phyloP scores from a whole-genome alignment of 2,329 filamentous ascomycete species.

The Botrytis pseudocinerea region DNA sequence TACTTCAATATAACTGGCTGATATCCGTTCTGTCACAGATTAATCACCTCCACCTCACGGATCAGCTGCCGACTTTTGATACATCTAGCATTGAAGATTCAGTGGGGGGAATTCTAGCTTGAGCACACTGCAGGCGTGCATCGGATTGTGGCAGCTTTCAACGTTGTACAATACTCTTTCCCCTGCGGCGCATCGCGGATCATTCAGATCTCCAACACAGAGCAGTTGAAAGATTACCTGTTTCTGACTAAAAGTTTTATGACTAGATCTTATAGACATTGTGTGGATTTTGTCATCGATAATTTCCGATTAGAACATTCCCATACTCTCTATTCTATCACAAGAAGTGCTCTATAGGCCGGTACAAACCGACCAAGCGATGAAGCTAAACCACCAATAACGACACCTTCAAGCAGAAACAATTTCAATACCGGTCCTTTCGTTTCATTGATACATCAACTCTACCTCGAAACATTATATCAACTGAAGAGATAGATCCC shows the following conservation, averaged over 20 bases:
- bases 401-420: slow-evolving; percentile 1
- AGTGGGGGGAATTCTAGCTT: slow-evolving; percentile 34
- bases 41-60: slow-evolving; percentile 33
- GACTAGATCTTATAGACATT: slow-evolving; percentile 8
- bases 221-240: slow-evolving; percentile 2
- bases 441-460: not conserved
- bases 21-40: slow-evolving; percentile 37
- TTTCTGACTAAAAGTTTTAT: slow-evolving; percentile 3
- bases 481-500: slow-evolving; percentile 30
- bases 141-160: slow-evolving; percentile 39
- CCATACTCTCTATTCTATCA: not conserved
- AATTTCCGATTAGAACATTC: not conserved
- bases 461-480: not conserved
- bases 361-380: slow-evolving; percentile 15
- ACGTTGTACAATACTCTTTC: slow-evolving; percentile 35
- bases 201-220: slow-evolving; percentile 24
- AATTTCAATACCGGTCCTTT: slow-evolving; percentile 2
- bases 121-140: slow-evolving; percentile 33
- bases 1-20: slow-evolving; percentile 33
- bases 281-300: not conserved
- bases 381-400: slow-evolving; percentile 12
- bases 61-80: slow-evolving; percentile 39
- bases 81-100: slow-evolving; percentile 29
- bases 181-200: slow-evolving; percentile 34
- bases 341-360: slow-evolving; percentile 1